Evolutionary conservation across 2,329 filamentous ascomycete genomes (phyloP).

Genomic region (Penicillium sp.): DNA sequence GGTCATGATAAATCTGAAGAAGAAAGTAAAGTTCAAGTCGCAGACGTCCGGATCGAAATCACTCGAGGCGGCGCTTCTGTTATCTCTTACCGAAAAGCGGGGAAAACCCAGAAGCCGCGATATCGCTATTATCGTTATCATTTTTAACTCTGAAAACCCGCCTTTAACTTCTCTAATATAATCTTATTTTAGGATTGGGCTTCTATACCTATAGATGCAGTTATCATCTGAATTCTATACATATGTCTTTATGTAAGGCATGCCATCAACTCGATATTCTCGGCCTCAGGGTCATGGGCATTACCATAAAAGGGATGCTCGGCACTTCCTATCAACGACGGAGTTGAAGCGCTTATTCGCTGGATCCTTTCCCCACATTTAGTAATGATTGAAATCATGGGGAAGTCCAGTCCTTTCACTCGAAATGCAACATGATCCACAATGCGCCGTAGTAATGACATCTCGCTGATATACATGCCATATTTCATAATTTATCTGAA

Average conservation of each 20-base stretch:
- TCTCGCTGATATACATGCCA: not conserved
- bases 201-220: not conserved
- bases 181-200: too few relatives aligned
- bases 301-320: too few relatives aligned
- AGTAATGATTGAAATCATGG: not conserved
- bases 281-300: too few relatives aligned
- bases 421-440: not conserved
- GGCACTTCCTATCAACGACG: too few relatives aligned
- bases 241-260: too few relatives aligned
- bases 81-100: not conserved
- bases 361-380: not conserved
- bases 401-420: not conserved
- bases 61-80: not conserved
- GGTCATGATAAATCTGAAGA: slow-evolving; percentile 1
- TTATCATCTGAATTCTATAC: not conserved
- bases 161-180: too few relatives aligned
- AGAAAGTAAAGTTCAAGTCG: not conserved
- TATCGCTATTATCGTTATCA: not conserved
- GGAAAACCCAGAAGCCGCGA: not conserved
- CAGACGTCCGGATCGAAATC: not conserved
- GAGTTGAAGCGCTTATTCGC: not conserved
- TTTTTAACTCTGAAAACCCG: not conserved
- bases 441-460: not conserved
- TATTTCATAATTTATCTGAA: not conserved
- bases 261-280: too few relatives aligned